These are phyloP conservation scores for Stygiomarasmius scandens DNA, from an alignment of 1,284 basidiomycete species.

Conservation along the genomic window DNA sequence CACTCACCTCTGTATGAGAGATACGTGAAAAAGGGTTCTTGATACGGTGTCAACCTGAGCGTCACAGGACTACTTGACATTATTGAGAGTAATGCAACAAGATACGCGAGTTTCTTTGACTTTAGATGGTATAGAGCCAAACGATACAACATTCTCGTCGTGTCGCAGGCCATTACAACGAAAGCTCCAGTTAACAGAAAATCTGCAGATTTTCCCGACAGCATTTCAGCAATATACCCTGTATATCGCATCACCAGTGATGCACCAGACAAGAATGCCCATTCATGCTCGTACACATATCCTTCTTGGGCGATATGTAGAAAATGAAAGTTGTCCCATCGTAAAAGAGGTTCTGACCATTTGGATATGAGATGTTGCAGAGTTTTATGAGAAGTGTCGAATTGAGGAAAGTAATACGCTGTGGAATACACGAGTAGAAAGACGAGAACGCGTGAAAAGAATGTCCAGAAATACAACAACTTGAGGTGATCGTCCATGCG, in stretches of 20 bases:
- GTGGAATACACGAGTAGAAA: conserved; percentile 10
- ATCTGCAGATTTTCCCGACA: conserved; percentile 19
- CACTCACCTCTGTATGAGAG: conserved; percentile 72
- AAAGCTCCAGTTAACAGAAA: conserved; percentile 38
- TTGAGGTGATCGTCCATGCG: background rate
- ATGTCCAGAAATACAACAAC: conserved; percentile 18
- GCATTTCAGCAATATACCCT: conserved; percentile 13
- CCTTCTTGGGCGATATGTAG: conserved; percentile 62
- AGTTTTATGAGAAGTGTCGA: conserved; percentile 43
- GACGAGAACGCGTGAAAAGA: conserved; percentile 21
- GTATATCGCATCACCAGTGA: conserved; percentile 54
- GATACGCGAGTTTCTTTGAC: conserved; percentile 59
- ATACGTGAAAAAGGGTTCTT: conserved; percentile 85
- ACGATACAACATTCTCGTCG: conserved; percentile 63
- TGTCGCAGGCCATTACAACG: conserved; percentile 46
- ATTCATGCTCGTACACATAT: conserved; percentile 82
- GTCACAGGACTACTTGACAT: conserved; percentile 82
- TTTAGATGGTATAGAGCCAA: conserved; percentile 56
- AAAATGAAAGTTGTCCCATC: conserved; percentile 94
- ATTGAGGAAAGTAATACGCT: conserved; percentile 20
- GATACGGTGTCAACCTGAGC: conserved; percentile 72
- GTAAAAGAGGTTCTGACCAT: conserved; percentile 43
- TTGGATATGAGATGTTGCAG: conserved; percentile 26
- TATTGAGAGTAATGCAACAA: conserved; percentile 71
- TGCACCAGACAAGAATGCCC: conserved; percentile 85